A percentile compares a stretch with the other conserved stretches of the same genome.
Conservation (phyloP, 495 filamentous ascomycete species). For the Lineolata rhizophorae region DNA sequence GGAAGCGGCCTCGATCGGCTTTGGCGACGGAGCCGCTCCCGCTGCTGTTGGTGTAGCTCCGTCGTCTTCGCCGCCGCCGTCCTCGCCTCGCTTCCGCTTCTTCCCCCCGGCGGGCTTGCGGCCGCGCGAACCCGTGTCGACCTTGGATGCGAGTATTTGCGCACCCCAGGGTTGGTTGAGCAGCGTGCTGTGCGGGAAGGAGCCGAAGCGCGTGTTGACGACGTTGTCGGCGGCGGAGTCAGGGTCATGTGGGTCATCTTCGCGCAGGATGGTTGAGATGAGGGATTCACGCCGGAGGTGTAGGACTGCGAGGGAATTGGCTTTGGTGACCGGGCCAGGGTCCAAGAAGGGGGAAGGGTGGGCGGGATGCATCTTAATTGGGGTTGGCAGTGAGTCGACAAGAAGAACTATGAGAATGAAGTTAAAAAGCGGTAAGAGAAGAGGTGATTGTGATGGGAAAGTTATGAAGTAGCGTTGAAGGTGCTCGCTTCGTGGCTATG, state of each 20-base stretch:
- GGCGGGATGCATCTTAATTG: background rate
- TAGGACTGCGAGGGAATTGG: conserved; percentile 47
- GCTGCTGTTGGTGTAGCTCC: too few relatives aligned
- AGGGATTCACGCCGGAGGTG: conserved; percentile 69
- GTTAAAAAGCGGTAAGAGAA: too few relatives aligned
- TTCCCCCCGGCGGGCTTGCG: conserved; percentile 23
- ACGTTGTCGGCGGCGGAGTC: conserved; percentile 22
- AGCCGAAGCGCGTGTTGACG: conserved; percentile 83
- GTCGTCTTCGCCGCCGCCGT: conserved; percentile 11
- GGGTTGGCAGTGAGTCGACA: too few relatives aligned
- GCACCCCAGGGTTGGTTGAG: conserved; percentile 69
- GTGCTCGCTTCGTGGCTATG: too few relatives aligned
- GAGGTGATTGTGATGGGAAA: too few relatives aligned
- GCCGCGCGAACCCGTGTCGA: conserved; percentile 69
- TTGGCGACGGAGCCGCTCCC: background rate
- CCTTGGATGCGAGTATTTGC: conserved; percentile 71
- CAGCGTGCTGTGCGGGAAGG: conserved; percentile 80
- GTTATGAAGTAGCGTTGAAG: too few relatives aligned
- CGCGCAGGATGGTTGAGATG: conserved; percentile 46
- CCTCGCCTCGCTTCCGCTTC: conserved; percentile 26
- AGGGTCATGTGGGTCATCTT: background rate
- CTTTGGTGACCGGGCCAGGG: conserved; percentile 30
- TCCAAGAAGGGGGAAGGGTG: conserved; percentile 46
- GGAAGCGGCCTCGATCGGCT: conserved; percentile 27
- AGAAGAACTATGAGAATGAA: too few relatives aligned